phyloP scores from a whole-genome alignment of 345 rosid species.

The Noccaea bulbosa region DNA sequence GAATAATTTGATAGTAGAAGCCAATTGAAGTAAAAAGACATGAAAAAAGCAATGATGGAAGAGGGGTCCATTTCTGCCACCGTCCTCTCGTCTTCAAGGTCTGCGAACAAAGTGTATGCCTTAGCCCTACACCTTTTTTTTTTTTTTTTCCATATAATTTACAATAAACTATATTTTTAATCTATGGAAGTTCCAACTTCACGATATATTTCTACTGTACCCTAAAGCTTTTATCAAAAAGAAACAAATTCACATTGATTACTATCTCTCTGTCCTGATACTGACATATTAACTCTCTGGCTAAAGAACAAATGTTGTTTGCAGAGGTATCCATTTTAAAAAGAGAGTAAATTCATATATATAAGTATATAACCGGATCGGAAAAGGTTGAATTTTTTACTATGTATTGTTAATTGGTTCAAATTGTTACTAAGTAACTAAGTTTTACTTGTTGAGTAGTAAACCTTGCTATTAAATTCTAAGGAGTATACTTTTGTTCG shows the following conservation, averaged over 20 bases:
- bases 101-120: slow-evolving; percentile 42
- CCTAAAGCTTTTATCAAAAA: slow-evolving; percentile 29
- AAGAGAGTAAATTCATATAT: slow-evolving; percentile 1
- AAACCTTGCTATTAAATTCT: background rate
- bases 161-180: background rate
- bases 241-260: slow-evolving; percentile 30
- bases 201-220: slow-evolving; percentile 9
- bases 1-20: slow-evolving; percentile 22
- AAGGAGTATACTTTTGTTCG: background rate
- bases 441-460: slow-evolving; percentile 1
- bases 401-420: slow-evolving; percentile 10
- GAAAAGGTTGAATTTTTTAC: slow-evolving; percentile 11
- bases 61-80: slow-evolving; percentile 45
- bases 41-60: slow-evolving; percentile 17
- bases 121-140: slow-evolving; percentile 30
- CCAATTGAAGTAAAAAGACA: slow-evolving; percentile 12
- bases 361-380: background rate
- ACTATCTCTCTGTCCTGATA: slow-evolving; percentile 40
- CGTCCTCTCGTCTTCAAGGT: slow-evolving; percentile 45
- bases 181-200: slow-evolving; percentile 6
- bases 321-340: slow-evolving; percentile 24
- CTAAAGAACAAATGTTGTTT: slow-evolving; percentile 45
- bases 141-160: slow-evolving; percentile 11
- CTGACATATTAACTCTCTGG: slow-evolving; percentile 47
- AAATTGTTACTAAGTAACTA: slow-evolving; percentile 29